Base-by-base conservation (phyloP, 2,329 filamentous ascomycete genomes). In the Cladosporium sp. region DNA sequence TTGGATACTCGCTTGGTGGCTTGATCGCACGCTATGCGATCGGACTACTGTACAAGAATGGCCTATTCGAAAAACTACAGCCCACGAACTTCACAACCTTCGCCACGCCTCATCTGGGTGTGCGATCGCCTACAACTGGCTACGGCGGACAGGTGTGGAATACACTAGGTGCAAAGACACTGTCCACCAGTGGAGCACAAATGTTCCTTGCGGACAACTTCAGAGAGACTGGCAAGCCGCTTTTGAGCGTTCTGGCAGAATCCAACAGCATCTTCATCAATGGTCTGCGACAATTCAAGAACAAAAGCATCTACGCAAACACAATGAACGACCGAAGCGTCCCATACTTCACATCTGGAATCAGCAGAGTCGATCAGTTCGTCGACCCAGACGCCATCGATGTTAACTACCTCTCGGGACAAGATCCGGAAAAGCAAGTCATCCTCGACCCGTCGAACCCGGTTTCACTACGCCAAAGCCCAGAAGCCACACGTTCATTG, bases 71-170 rank as follows among this genome's bases (percentile, higher is more conserved):
- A 57, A 80, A 81, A 58, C 80, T 97, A 24, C 81, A 91, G 69
- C 93, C 93, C 63, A 83, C 93, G 74, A 97, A 96, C 78, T 97
- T 97, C 74, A 90, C 88, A 2, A 96, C 92, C 1, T 97, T 97
- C 73, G 93, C 89, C 4, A 87, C 89, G 32, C 93, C 83, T 80
- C 69, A 75, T 88, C 58, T 97, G 79, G 78, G 78, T 12, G 75
- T 78, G 5, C 71, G 77, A 15, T 74, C 77, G 0, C 78, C 77
- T 2, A 67, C 74, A 15, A 61, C 68, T 42, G 77, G 78, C 24
- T 74, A 73, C 19, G 66, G 73, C 53, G 74, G 73, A 58, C 71
- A 76, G n/a, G 61, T 77, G 9, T 80, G 75, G 85, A 97, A 97
- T 68, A 81, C 87, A 9, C 71, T 96, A 1, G 92, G 90, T 42